Conservation (phyloP, 2,329 filamentous ascomycete genomes). For the Ceratocystis eucalypticola region DNA sequence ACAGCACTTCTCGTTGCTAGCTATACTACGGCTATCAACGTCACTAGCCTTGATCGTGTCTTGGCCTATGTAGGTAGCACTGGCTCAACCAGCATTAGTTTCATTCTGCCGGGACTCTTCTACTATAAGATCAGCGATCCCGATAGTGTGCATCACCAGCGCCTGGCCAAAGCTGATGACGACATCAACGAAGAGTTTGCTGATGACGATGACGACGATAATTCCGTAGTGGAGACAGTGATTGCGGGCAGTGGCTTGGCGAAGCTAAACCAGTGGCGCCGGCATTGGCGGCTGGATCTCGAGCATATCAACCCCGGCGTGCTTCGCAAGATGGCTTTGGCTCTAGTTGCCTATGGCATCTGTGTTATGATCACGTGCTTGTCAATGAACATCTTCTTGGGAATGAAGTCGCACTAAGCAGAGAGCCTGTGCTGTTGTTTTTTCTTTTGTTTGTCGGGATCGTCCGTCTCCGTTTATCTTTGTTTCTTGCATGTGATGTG, state of each 20-base stretch:
- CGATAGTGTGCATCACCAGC: constrained; percentile 72
- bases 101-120: constrained; percentile 89
- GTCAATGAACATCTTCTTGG: constrained; percentile 52
- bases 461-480: background rate
- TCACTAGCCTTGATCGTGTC: constrained; percentile 77
- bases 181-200: constrained; percentile 52
- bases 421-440: background rate
- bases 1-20: constrained; percentile 71
- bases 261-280: constrained; percentile 31
- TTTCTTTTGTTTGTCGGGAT: background rate
- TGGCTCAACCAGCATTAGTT: constrained; percentile 88
- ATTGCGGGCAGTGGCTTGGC: constrained; percentile 26
- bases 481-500: background rate
- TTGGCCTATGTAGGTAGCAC: constrained; percentile 92
- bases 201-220: constrained; percentile 34
- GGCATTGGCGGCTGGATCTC: constrained; percentile 46
- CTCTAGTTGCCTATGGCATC: constrained; percentile 67
- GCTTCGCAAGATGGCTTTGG: constrained; percentile 61
- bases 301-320: constrained; percentile 49
- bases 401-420: constrained; percentile 7
- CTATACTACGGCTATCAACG: constrained; percentile 81
- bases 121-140: constrained; percentile 97
- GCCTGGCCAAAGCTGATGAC: constrained; percentile 81
- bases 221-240: background rate
- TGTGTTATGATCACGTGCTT: constrained; percentile 84